Percentiles rank a stretch among this genome's conserved stretches.
Conservation (phyloP, 1,139 yeast genomes). For the Pichia sp. region DNA sequence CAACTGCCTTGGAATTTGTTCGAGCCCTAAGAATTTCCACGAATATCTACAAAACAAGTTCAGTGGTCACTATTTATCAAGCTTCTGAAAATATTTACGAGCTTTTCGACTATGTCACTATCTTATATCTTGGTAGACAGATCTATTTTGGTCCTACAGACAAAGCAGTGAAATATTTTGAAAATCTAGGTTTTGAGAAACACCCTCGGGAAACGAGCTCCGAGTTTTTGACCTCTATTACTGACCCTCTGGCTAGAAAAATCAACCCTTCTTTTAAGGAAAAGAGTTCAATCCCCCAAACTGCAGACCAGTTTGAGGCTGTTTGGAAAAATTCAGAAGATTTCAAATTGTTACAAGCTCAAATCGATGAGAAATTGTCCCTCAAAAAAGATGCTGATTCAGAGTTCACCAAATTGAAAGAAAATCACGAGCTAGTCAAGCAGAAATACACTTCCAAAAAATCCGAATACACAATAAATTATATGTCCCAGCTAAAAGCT, state of each 20-base stretch:
- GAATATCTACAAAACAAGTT: conserved; percentile 52
- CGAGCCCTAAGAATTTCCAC: conserved; percentile 66
- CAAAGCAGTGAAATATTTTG: conserved; percentile 59
- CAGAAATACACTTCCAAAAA: conserved; percentile 32
- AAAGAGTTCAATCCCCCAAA: conserved; percentile 25
- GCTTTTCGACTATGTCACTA: conserved; percentile 67
- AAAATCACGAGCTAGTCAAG: conserved; percentile 35
- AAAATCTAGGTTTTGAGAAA: conserved; percentile 64
- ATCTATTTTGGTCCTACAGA: conserved; percentile 64
- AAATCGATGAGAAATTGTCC: conserved; percentile 26
- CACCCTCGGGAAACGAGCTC: conserved; percentile 79
- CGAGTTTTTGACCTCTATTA: conserved; percentile 74
- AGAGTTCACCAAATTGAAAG: conserved; percentile 35
- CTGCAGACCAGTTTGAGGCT: conserved; percentile 46
- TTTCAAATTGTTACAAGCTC: conserved; percentile 31
- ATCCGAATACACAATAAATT: conserved; percentile 45
- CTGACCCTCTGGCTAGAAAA: conserved; percentile 52
- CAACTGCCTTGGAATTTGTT: conserved; percentile 75
- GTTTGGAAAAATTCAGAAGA: conserved; percentile 43
- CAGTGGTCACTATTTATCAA: conserved; percentile 77
- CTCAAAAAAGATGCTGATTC: neutral
- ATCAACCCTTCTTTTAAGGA: conserved; percentile 48
- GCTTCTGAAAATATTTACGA: conserved; percentile 77
- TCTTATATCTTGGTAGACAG: conserved; percentile 74
- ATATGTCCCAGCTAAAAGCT: conserved; percentile 41